Percentiles rank a stretch among this genome's conserved stretches.
Evolutionary conservation across 441 rosid genomes (phyloP).

Genomic region (Pelargonium fulgidum): DNA sequence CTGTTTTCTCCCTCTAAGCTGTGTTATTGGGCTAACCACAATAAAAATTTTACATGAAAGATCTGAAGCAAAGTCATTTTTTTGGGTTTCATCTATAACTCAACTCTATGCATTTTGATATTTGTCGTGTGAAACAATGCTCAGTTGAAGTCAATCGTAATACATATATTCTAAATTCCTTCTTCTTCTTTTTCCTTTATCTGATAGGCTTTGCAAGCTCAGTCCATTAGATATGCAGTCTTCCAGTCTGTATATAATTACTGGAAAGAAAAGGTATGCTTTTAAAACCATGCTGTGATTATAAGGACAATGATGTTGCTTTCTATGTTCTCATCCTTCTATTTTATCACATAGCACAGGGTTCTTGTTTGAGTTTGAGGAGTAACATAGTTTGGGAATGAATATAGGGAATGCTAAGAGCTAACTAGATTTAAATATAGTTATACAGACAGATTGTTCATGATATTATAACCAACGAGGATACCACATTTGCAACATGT

Average conservation of each 20-base stretch:
- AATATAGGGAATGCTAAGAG: not conserved
- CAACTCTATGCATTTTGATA: not conserved
- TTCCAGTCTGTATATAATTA: conserved; percentile 68
- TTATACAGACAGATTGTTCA: not conserved
- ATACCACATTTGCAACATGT: not conserved
- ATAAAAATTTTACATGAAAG: not conserved
- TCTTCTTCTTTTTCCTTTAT: no score
- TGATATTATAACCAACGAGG: not conserved
- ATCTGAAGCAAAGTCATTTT: not conserved
- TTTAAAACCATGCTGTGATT: conserved; percentile 11
- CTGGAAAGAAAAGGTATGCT: conserved; percentile 86
- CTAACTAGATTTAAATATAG: not conserved
- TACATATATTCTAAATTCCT: not conserved
- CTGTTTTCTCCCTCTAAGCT: not conserved
- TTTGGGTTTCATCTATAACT: not conserved
- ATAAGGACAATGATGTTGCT: not conserved
- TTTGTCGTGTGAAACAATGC: not conserved
- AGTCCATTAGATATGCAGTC: conserved; percentile 48
- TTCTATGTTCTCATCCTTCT: no score
- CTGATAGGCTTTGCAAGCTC: conserved; percentile 48
- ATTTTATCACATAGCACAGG: not conserved
- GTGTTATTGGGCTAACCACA: no score
- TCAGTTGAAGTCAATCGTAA: not conserved
- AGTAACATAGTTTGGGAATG: not conserved
- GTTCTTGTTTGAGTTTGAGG: not conserved